Conservation (phyloP, 2,329 filamentous ascomycete species). For the Pseudofabraea citricarpa region DNA sequence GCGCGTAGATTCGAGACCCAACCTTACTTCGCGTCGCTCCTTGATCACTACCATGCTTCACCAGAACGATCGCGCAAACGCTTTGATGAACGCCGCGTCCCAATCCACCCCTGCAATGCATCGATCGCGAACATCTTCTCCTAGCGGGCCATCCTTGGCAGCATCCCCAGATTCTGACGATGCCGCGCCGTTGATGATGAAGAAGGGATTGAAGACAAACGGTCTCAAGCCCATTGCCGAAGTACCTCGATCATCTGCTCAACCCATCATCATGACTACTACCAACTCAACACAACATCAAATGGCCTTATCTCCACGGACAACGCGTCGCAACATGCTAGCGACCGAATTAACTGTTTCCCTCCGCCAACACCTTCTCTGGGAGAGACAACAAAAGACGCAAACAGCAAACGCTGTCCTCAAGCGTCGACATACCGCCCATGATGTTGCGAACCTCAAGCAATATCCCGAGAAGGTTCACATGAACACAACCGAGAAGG, state of each 20-base stretch:
- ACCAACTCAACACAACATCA: constrained; percentile 56
- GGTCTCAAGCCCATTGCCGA: constrained; percentile 26
- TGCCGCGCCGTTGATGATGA: constrained; percentile 50
- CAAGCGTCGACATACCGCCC: constrained; percentile 84
- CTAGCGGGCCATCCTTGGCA: constrained; percentile 61
- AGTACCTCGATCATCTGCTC: constrained; percentile 58
- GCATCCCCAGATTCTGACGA: constrained; percentile 36
- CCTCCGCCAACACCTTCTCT: constrained; percentile 83
- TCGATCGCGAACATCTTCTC: constrained; percentile 61
- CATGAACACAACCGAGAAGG: constrained; percentile 55
- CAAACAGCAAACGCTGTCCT: constrained; percentile 83
- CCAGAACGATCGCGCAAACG: constrained; percentile 67
- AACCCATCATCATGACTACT: constrained; percentile 74
- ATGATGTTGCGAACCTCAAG: constrained; percentile 84
- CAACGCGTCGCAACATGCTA: constrained; percentile 92
- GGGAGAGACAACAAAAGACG: constrained; percentile 93
- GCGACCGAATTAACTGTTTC: constrained; percentile 91
- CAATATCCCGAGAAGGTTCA: constrained; percentile 67
- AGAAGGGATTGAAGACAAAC: constrained; percentile 28
- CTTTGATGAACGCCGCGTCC: constrained; percentile 58
- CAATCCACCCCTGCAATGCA: constrained; percentile 48
- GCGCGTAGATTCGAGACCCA: constrained; percentile 81
- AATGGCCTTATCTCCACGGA: constrained; percentile 80
- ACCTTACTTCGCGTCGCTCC: constrained; percentile 80
- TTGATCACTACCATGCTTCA: constrained; percentile 87